Evolutionary conservation across 257 asterid genomes (phyloP).

Genomic region (Echium plantagineum): DNA sequence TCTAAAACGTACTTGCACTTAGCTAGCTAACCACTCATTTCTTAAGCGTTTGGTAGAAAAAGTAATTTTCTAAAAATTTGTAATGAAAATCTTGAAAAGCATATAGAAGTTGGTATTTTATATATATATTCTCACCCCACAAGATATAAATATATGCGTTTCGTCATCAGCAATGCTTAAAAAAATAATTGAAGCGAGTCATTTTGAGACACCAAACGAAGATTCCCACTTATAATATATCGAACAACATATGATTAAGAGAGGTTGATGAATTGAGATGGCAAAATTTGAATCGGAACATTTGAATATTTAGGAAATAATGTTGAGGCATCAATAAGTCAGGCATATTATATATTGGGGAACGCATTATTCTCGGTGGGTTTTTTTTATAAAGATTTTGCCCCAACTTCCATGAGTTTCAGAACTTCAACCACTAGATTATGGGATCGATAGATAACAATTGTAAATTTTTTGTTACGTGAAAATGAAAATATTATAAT

Average conservation of each 20-base stretch:
- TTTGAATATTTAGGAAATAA: background rate
- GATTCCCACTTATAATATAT: slow-evolving; percentile 19
- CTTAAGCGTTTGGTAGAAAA: background rate
- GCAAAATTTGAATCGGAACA: slow-evolving; percentile 21
- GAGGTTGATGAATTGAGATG: slow-evolving; percentile 21
- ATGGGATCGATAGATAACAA: too few relatives aligned
- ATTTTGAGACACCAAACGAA: background rate
- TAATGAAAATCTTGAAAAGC: background rate
- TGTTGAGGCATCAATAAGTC: background rate
- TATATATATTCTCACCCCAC: slow-evolving; percentile 14
- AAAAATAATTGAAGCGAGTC: too few relatives aligned
- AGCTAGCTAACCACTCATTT: background rate
- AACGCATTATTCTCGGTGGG: too few relatives aligned
- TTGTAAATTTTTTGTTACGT: too few relatives aligned
- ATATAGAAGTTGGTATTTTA: slow-evolving; percentile 13
- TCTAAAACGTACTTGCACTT: slow-evolving; percentile 11
- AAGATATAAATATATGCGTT: slow-evolving; percentile 8
- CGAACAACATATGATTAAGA: slow-evolving; percentile 18
- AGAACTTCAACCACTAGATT: too few relatives aligned
- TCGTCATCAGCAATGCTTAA: slow-evolving; percentile 9
- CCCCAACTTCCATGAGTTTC: too few relatives aligned
- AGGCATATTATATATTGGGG: too few relatives aligned
- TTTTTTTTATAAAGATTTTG: too few relatives aligned
- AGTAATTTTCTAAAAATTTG: too few relatives aligned
- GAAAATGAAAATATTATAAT: too few relatives aligned